phyloP scores from a whole-genome alignment of 2,329 filamentous ascomycete species.

The Nothomitra cinnamomea region DNA sequence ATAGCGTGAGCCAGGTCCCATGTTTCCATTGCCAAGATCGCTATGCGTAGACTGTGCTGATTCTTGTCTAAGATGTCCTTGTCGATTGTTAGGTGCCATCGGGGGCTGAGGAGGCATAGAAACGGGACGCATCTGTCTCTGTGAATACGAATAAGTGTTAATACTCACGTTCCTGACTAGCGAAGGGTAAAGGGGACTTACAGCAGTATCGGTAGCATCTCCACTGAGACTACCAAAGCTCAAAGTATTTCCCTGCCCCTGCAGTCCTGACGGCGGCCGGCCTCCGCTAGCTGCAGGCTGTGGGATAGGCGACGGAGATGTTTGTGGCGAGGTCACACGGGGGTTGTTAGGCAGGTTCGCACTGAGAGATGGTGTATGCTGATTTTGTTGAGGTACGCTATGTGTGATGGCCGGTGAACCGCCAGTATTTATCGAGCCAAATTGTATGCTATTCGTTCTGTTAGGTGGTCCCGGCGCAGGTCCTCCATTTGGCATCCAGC shows the following conservation, averaged over 20 bases:
- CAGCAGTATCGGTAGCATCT: constrained; percentile 49
- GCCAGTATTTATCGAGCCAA: constrained; percentile 56
- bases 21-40: constrained; percentile 46
- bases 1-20: constrained; percentile 33
- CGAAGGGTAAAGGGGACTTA: constrained; percentile 31
- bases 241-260: constrained; percentile 52
- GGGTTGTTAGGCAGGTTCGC: constrained; percentile 44
- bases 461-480: constrained; percentile 32
- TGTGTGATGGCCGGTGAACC: constrained; percentile 44
- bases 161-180: neutral
- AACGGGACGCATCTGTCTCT: constrained; percentile 54
- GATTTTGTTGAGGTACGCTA: constrained; percentile 31
- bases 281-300: constrained; percentile 70
- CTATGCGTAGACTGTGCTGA: constrained; percentile 71
- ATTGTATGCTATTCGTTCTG: constrained; percentile 49
- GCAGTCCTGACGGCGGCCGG: constrained; percentile 59
- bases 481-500: constrained; percentile 62
- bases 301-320: constrained; percentile 85
- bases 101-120: constrained; percentile 45
- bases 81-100: constrained; percentile 42
- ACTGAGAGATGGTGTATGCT: constrained; percentile 23
- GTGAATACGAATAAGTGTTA: constrained; percentile 8
- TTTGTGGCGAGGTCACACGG: constrained; percentile 64
- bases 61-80: constrained; percentile 68
- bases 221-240: constrained; percentile 70